Base-by-base conservation (phyloP, 352 stramenopile species). In the Phytophthora tentaculata region DNA sequence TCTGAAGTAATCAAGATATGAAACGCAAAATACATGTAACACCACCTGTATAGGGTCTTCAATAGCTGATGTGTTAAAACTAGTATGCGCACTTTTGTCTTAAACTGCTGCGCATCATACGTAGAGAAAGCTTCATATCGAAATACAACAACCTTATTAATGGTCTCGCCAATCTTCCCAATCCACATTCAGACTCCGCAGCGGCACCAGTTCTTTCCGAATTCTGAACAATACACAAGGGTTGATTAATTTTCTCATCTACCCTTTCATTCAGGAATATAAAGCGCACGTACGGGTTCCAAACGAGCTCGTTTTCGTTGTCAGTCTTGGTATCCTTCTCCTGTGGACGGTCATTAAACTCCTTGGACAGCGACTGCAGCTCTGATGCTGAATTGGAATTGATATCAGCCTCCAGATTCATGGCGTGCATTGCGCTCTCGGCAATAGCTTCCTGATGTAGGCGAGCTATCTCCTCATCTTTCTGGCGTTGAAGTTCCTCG, bases 121-220 rank as follows among this genome's bases (percentile, higher is more conserved):
- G n/a, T n/a, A n/a, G n/a, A n/a, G n/a, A 39, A 57, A 26, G 20
- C 24, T 22, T n/a, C 10, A 45, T 45, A 56, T 26, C 50, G 28
- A 48, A 41, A 13, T 50, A 9, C 44, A 28, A 29, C 60, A 47
- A 9, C 24, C 56, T 53, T 13, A 29, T 29, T 53, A 94, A 55
- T 95, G 86, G 51, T 95, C 86, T 68, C 86, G 84, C 86, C 86
- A 95, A 55, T 81, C 81, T 70, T 95, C 86, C 80, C 84, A 92
- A 69, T 92, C 83, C 45, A 92, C 69, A 58, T 92, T 95, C 29
- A 93, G 69, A 56, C 83, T 93, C 66, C 89, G 80, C 26, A 95
- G 60, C 26, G 86, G 86, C 54, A 95, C 84, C 13, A 95, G 72
- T 55, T 95, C 86, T 23, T 84, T 83, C 12, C 90, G 73, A 44